Percentiles rank a stretch among this genome's conserved stretches.
These are phyloP conservation scores for Amanita jacksonii DNA, from an alignment of 768 basidiomycete species.

Conservation along the genomic window DNA sequence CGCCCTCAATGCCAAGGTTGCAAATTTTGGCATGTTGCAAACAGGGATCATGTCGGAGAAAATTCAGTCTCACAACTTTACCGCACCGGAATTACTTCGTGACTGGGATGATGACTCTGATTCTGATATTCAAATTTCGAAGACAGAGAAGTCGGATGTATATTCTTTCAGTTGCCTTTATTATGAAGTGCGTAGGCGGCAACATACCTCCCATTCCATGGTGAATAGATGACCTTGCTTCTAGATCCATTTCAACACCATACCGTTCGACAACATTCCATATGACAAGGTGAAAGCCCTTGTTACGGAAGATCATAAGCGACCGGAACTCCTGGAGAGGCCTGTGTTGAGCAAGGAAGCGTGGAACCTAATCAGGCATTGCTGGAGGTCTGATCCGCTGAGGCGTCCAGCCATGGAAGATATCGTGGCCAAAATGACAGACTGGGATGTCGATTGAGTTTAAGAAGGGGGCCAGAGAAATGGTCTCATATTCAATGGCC, in stretches of 20 bases:
- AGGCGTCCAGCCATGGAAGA: constrained; percentile 2
- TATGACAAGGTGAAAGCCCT: too few species aligned
- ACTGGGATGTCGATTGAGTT: neutral
- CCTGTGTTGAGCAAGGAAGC: neutral
- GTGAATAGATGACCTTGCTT: neutral
- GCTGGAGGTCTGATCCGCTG: neutral
- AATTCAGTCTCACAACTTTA: neutral
- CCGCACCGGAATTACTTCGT: constrained; percentile 3
- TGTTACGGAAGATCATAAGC: too few species aligned
- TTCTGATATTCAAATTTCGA: neutral
- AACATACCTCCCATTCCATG: too few species aligned
- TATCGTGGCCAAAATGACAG: neutral
- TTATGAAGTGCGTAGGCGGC: neutral
- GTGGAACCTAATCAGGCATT: neutral
- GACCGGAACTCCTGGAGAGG: neutral
- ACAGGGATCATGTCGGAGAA: neutral
- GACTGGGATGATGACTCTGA: neutral
- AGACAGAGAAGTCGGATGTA: too few species aligned
- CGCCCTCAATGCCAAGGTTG: neutral
- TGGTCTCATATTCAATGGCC: too few species aligned
- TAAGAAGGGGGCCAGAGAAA: too few species aligned
- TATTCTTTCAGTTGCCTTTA: constrained; percentile 3
- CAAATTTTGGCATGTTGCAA: constrained; percentile 1
- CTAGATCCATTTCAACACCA: too few species aligned
- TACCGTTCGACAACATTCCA: too few species aligned